These are phyloP conservation scores for Ceratobasidium sp. DNA, from an alignment of 1,284 basidiomycete species.

Conservation along the genomic window DNA sequence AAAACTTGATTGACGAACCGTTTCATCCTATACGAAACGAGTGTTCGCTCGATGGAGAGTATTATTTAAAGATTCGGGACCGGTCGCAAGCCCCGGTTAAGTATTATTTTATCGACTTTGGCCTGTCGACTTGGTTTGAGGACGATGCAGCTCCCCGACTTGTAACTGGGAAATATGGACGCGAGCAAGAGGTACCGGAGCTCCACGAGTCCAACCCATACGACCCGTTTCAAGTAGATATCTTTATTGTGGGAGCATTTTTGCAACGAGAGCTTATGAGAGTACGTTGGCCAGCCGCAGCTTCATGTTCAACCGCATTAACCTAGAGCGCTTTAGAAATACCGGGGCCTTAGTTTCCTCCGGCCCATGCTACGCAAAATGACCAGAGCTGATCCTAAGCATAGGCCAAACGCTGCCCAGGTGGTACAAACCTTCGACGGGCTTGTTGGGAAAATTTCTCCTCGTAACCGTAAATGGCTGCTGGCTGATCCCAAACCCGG, in stretches of 20 bases:
- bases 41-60: constrained; percentile 7
- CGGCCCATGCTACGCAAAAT: background rate
- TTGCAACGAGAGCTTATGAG: constrained; percentile 18
- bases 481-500: too few relatives aligned
- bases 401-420: background rate
- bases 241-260: constrained; percentile 39
- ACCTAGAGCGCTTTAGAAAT: background rate
- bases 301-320: background rate
- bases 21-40: constrained; percentile 22
- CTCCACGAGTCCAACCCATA: constrained; percentile 21
- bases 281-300: background rate
- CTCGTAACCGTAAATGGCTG: too few relatives aligned
- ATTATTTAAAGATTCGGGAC: background rate
- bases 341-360: background rate
- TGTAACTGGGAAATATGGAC: background rate
- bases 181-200: constrained; percentile 40
- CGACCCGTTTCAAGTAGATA: constrained; percentile 45
- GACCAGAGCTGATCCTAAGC: background rate
- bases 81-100: constrained; percentile 1
- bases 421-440: too few relatives aligned
- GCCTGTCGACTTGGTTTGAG: constrained; percentile 32
- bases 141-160: background rate
- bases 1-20: constrained; percentile 16
- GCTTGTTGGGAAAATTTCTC: too few relatives aligned
- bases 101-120: constrained; percentile 45